These are phyloP conservation scores for Plectosphaerella plurivora DNA, from an alignment of 2,329 filamentous ascomycete genomes.

Conservation along the genomic window DNA sequence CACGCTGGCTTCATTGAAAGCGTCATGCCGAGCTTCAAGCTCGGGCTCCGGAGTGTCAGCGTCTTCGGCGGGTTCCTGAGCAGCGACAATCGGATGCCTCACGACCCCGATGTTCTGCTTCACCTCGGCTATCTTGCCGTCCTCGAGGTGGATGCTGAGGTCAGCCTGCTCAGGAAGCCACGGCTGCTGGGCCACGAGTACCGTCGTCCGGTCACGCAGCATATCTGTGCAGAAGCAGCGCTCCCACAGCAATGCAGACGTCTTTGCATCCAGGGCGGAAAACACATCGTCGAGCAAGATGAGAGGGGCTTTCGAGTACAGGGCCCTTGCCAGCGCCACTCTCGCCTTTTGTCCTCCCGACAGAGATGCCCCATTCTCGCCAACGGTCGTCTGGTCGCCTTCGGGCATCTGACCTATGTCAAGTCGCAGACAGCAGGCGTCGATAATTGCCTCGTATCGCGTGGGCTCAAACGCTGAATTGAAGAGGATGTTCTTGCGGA, in stretches of 20 bases:
- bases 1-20: slow-evolving; percentile 25
- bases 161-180: slow-evolving; percentile 50
- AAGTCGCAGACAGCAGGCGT: slow-evolving; percentile 48
- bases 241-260: slow-evolving; percentile 50
- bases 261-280: slow-evolving; percentile 55
- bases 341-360: slow-evolving; percentile 54
- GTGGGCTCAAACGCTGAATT: slow-evolving; percentile 43
- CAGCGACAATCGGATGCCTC: slow-evolving; percentile 38
- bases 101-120: slow-evolving; percentile 42
- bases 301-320: slow-evolving; percentile 52
- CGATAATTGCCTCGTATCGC: slow-evolving; percentile 51
- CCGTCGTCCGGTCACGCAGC: slow-evolving; percentile 47
- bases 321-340: slow-evolving; percentile 50
- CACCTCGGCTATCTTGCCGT: slow-evolving; percentile 33
- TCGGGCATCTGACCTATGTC: slow-evolving; percentile 47
- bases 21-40: slow-evolving; percentile 20
- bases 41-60: slow-evolving; percentile 25
- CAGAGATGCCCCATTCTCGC: slow-evolving; percentile 50
- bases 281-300: slow-evolving; percentile 57
- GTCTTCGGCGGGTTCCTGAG: slow-evolving; percentile 29
- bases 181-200: slow-evolving; percentile 53
- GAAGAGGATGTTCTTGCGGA: slow-evolving; percentile 52
- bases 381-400: slow-evolving; percentile 47
- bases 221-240: slow-evolving; percentile 53
- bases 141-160: slow-evolving; percentile 39